Base-by-base conservation (phyloP, 202 grass and related monocot genomes). In the Saccharum hybrid region DNA sequence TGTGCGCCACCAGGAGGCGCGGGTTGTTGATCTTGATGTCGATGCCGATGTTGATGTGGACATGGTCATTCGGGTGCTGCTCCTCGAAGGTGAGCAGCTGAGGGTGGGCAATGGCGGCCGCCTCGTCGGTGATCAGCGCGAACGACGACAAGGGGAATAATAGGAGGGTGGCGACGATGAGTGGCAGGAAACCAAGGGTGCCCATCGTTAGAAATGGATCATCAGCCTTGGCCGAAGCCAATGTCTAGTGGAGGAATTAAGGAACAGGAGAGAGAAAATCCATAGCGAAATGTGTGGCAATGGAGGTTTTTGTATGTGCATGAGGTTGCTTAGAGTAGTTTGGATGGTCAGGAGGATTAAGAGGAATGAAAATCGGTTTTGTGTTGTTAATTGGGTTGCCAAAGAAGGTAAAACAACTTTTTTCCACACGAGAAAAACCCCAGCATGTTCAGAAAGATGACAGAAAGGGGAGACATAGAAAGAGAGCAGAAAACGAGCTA, bases 21-120 rank as follows among this genome's bases (percentile, higher is more conserved):
- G 88, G 85, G 72, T 94, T 97, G 45, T 7, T 56, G 40, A 88
- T 72, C 63, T 82, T 88, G 49, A 97, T 85, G 23, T 88, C 11
- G 67, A 90, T 81, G 21, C 68, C 40, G 0, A 88, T 86, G 63
- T 90, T 83, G 4, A 89, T 23, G 5, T 86, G 80, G 19, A 94
- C 76, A 10, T 87, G 85, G 10, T 86, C 74, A 0, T 30, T 78
- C 4, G 28, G 71, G 12, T 52, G 49, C 39, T 41, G 39, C 48
- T 51, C 48, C 48, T 51, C 15, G 5, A 51, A 51, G 48, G 15
- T 5, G 5, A 18, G 14, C 48, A 51, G 48, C 48, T 51, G 48
- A 18, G 48, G 48, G 4, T 28, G 59, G 1, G 42, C 74, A 1
- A 88, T 85, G 21, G 72, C 26, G 0, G 74, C 39, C 7, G 11